Base-by-base conservation (phyloP, 768 basidiomycete genomes). In the Mycena albidolilacea region DNA sequence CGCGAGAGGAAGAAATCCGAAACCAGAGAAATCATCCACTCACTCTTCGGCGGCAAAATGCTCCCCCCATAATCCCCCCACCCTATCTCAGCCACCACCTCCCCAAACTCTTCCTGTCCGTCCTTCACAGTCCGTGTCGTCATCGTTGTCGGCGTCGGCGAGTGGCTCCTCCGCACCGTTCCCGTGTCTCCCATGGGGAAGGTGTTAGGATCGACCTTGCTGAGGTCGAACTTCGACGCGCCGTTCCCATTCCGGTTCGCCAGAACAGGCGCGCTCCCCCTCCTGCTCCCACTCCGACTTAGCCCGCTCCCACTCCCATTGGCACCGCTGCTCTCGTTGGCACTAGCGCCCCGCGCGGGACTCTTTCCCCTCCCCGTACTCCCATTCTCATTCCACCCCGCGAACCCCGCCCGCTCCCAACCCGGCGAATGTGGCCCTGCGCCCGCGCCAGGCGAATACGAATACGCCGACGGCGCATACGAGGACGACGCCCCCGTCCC, bases 351-450 rank as follows among this genome's bases (percentile, higher is more conserved):
- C 30, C 67, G 35, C 11, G 39, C 35, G 15, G 71, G 69, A 35
- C 71, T 72, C 68, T 72, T 72, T 11, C 70, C 74, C 65, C 78
- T 78, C 55, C 77, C 46, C 12, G 30, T 30, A 30, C 30, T 30
- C 30, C 46, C 78, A 41, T 76, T 79, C 37, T 80, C 79, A 23
- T 70, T 77, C 57, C 78, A 77, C 39, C 79, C 74, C 21, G 48
- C 59, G 15, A 76, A 68, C 11, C 72, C 72, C n/a, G 43, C 67
- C 30, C 70, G 72, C 19, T 58, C 55, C 19, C 63, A 2, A 30
- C 30, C 30, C 30, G 30, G 30, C 30, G 30, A 30, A 30, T 30
- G 3, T 30, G 30, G 30, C 30, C 2, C 30, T 30, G 30, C 30
- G 30, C 30, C 30, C 30, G 30, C 30, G 30, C 30, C 30, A 30